Base-by-base conservation (phyloP, 2,329 filamentous ascomycete genomes). In the Laburnicola sp. region DNA sequence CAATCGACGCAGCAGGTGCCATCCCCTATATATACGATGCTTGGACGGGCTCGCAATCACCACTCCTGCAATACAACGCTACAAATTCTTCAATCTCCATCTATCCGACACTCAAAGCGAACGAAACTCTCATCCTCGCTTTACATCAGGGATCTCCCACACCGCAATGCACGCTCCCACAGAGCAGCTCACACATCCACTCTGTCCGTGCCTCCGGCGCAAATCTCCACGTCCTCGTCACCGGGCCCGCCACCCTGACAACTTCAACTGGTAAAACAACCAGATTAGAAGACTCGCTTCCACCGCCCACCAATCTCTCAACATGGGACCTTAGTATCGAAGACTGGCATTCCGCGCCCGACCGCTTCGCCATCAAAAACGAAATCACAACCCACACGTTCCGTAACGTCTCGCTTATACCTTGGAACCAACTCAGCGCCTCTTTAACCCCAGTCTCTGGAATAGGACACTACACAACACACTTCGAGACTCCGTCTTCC, bases 121-220 rank as follows among this genome's bases (percentile, higher is more conserved):
- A 77, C 47, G 71, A 79, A 61, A 71, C 69, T 3, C 60, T 63
- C 2, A 71, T 77, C 30, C 58, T 79, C 26, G 74, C 64, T 4
- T 75, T 79, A 56, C 41, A 47, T n/a, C 40, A 16, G 27, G 2
- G 26, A 45, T 0, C 30, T 28, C 22, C 27, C 57, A 57, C 36
- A 53, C 16, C 40, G n/a, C 21, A 10, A 34, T 32, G 40, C n/a
- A 34, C 28, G 3, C 2, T 43, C 5, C 8, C 28, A 16, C 40
- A 43, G 34, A 11, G 16, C 11, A 43, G 40, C 21, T 21, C 28
- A 30, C 25, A 34, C 21, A 25, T 43, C 28, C 40, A 25, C 3
- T 34, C 40, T 26, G 28, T 43, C n/a, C 25, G 4, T 6, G 30
- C 40, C 11, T 49, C 41, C 48, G 28, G 8, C 7, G 38, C 25